A percentile compares a stretch with the other conserved stretches of the same genome.
phyloP scores from a whole-genome alignment of 768 basidiomycete genomes.

The Suillus lakei region DNA sequence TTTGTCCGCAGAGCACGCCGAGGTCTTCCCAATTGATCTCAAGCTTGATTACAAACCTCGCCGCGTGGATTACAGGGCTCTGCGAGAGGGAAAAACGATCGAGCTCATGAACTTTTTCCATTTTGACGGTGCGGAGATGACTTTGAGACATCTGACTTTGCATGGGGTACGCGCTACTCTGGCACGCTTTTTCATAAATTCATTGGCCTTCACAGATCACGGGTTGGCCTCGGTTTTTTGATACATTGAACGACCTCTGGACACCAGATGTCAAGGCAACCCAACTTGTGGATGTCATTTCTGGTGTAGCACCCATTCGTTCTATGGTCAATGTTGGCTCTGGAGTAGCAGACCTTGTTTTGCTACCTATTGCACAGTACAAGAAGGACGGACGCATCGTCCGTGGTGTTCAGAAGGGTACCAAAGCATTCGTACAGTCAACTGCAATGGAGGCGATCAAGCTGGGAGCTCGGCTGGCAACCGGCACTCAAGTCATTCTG shows the following conservation, averaged over 20 bases:
- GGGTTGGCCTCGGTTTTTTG: conserved; percentile 90
- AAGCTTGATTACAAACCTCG: conserved; percentile 99
- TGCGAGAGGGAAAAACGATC: conserved; percentile 89
- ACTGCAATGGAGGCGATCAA: conserved; percentile 96
- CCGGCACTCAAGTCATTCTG: conserved; percentile 96
- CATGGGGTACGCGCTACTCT: conserved; percentile 70
- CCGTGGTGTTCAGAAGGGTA: conserved; percentile 92
- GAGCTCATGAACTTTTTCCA: conserved; percentile 99
- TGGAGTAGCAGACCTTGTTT: conserved; percentile 93
- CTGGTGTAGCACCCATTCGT: conserved; percentile 94
- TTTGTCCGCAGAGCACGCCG: conserved; percentile 74
- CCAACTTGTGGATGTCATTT: conserved; percentile 95
- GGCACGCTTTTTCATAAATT: conserved; percentile 7
- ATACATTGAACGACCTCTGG: conserved; percentile 96
- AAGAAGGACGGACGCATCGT: conserved; percentile 94
- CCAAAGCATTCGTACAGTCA: conserved; percentile 90
- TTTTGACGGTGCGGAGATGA: conserved; percentile 99
- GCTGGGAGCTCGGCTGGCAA: conserved; percentile 91
- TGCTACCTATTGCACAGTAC: conserved; percentile 97
- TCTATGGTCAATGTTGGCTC: conserved; percentile 98
- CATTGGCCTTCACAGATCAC: conserved; percentile 62
- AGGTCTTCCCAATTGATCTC: conserved; percentile 92
- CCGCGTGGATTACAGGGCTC: conserved; percentile 90
- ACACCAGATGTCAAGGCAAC: conserved; percentile 99
- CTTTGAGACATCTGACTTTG: conserved; percentile 88